Evolutionary conservation across 2,329 filamentous ascomycete genomes (phyloP), one percentile per base, ranked within the genome.

Genomic region (Kalmusia sp.): DNA sequence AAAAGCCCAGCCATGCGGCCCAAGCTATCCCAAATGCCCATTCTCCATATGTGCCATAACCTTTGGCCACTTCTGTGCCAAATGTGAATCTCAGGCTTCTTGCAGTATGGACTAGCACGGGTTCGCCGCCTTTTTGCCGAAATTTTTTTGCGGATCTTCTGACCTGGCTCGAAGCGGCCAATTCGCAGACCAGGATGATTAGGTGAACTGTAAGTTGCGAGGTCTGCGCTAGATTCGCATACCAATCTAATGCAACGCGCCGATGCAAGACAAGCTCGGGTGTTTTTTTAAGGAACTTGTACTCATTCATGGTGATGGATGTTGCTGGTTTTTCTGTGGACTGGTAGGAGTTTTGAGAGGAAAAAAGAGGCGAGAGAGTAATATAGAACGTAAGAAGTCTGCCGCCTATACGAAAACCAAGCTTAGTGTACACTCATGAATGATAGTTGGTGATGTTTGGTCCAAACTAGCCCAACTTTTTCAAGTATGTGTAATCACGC

Each of bases 211-310:
- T 27, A 19, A 38, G 6, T 22, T 51, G 39, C 21, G 49, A 44
- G 21, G 28, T 51, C 31, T 45, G 49, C 12, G 39, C 49, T 44
- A 51, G 25, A 35, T 51, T 51, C 48, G 38, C 38, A 11, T 51
- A 51, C 30, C n/a, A 30, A 31, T 51, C 38, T 15, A 51, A 27
- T 6, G 12, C 6, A 22, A 44, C 33, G 38, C 48, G 48, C 40
- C 48, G 48, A 9, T 51, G 48, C 19, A 6, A 25, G 27, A 34
- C 19, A 22, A 52, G 33, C 21, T 51, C 48, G 14, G 48, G 48
- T 41, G 48, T 44, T 43, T 21, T 51, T 3, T 19, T 4, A 25
- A 51, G 48, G 24, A 43, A 44, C 31, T 35, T 35, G 38, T 51
- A 51, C 28, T 44, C n/a, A 28, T 27, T 35, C 48, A 51, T 51